These are phyloP conservation scores for Musa beccarii DNA, from an alignment of 176 grass and related monocot genomes.

Conservation along the genomic window DNA sequence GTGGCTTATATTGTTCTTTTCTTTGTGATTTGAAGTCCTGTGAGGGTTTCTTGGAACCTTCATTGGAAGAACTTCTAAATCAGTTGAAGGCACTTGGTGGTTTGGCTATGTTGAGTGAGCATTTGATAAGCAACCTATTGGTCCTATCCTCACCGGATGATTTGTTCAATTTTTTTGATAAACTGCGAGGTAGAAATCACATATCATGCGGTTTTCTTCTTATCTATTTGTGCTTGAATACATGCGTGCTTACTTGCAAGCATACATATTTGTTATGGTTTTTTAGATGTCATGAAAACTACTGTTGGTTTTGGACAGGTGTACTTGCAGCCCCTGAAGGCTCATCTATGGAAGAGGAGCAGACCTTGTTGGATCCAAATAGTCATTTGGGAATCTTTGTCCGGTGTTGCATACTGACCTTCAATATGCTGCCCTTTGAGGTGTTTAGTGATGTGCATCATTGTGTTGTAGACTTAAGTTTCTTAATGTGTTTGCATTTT, in stretches of 20 bases:
- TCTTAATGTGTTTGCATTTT: not conserved
- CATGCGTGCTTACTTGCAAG: not conserved
- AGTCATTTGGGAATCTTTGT: conserved; percentile 84
- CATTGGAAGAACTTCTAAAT: conserved; percentile 60
- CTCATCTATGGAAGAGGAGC: conserved; percentile 42
- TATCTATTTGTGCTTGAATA: not conserved
- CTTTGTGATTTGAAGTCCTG: conserved; percentile 50
- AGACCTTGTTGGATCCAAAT: conserved; percentile 62
- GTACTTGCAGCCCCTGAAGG: conserved; percentile 48
- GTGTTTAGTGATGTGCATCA: conserved; percentile 20
- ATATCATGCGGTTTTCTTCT: not conserved
- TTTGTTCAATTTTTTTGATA: conserved; percentile 83
- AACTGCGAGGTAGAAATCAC: conserved; percentile 44
- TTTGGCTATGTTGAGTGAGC: conserved; percentile 47
- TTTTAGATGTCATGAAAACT: not conserved
- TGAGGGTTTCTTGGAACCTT: conserved; percentile 68
- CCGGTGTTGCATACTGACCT: conserved; percentile 81
- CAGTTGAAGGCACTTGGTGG: conserved; percentile 49
- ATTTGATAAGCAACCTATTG: conserved; percentile 43
- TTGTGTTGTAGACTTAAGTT: not conserved
- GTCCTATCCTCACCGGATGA: conserved; percentile 59
- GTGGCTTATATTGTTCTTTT: not conserved
- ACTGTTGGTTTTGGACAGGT: conserved; percentile 27
- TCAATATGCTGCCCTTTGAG: conserved; percentile 83
- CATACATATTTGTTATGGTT: not conserved